Evolutionary conservation across 1,284 basidiomycete species (phyloP).

Genomic region (Boletus semigastroideus): DNA sequence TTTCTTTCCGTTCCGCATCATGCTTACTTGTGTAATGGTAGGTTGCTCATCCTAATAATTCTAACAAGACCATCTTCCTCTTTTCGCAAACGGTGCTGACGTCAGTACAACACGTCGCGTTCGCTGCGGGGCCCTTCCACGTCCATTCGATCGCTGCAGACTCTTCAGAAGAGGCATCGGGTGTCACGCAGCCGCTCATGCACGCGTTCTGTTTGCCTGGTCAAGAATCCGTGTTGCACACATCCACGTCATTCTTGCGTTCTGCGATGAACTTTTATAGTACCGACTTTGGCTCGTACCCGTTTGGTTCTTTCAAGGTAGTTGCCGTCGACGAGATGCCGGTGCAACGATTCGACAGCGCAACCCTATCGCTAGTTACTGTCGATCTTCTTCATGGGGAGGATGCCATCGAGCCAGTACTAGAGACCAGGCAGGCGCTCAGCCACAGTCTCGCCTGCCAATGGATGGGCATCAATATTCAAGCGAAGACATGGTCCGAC

Average conservation of each 20-base stretch:
- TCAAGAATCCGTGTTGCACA: slow-evolving; percentile 66
- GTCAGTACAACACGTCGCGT: slow-evolving; percentile 93
- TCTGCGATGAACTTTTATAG: slow-evolving; percentile 91
- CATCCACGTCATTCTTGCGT: slow-evolving; percentile 77
- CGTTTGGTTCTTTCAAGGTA: slow-evolving; percentile 92
- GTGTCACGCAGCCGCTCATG: slow-evolving; percentile 79
- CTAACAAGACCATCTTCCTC: slow-evolving; percentile 92
- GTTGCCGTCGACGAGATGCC: slow-evolving; percentile 94
- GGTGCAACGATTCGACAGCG: slow-evolving; percentile 76
- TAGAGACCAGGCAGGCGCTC: slow-evolving; percentile 86
- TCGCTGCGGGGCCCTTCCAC: slow-evolving; percentile 94
- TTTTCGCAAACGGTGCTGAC: slow-evolving; percentile 89
- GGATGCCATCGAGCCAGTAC: slow-evolving; percentile 90
- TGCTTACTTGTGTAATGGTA: slow-evolving; percentile 35
- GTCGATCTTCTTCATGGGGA: slow-evolving; percentile 86
- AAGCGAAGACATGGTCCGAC: slow-evolving; percentile 93
- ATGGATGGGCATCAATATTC: slow-evolving; percentile 97
- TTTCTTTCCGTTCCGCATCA: slow-evolving; percentile 6
- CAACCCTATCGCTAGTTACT: slow-evolving; percentile 81
- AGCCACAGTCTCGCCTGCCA: slow-evolving; percentile 91
- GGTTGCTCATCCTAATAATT: slow-evolving; percentile 93
- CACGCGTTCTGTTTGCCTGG: slow-evolving; percentile 94
- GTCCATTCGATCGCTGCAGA: slow-evolving; percentile 72
- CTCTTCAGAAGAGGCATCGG: slow-evolving; percentile 60
- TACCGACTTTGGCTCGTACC: slow-evolving; percentile 94